Evolutionary conservation across 2,329 filamentous ascomycete species (phyloP), one percentile per base, ranked within the genome.

Genomic region (Neodidymelliopsis sp.): DNA sequence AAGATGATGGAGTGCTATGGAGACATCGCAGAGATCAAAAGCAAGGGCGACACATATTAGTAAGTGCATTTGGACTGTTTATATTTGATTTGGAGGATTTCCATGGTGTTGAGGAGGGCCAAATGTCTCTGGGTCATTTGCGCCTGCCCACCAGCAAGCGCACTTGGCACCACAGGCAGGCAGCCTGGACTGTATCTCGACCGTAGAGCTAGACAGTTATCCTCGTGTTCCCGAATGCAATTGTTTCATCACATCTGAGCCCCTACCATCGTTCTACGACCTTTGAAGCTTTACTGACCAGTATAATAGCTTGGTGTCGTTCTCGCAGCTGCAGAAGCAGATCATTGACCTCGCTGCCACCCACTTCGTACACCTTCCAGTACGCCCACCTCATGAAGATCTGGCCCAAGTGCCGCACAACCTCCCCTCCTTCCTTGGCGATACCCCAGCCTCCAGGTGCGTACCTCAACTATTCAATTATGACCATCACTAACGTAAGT

Each of bases 371-470:
- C 77, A 81, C 57, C 75, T 81, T 23, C 78, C 79, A 23, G 77
- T 79, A 56, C 74, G 76, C 48, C 78, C 78, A 28, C 77, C 78
- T 6, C 70, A 77, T 35, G 77, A 81, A 45, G 74, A 81, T 30
- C 66, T 82, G 13, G 75, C 75, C 28, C 78, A 79, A 47, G 77
- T 83, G 25, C 81, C 81, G 31, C 68, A 78, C 16, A 76, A 76
- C 28, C 65, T 83, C n/a, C 81, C 80, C 5, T 77, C 79, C 2
- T 82, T 83, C 67, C 71, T 82, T 30, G 79, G 77, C 54, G 79
- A 81, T 57, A 81, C 78, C 7, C 66, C 71, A 11, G 75, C 80
- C 3, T 79, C 81, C 3, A 76, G 68, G 69, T 70, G 60, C 28
- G 65, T 56, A 24, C 28, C 6, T 4, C 5, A 20, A 29, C 12